These are phyloP conservation scores for Ophiostoma ulmi DNA, from an alignment of 2,329 filamentous ascomycete genomes.

Conservation along the genomic window DNA sequence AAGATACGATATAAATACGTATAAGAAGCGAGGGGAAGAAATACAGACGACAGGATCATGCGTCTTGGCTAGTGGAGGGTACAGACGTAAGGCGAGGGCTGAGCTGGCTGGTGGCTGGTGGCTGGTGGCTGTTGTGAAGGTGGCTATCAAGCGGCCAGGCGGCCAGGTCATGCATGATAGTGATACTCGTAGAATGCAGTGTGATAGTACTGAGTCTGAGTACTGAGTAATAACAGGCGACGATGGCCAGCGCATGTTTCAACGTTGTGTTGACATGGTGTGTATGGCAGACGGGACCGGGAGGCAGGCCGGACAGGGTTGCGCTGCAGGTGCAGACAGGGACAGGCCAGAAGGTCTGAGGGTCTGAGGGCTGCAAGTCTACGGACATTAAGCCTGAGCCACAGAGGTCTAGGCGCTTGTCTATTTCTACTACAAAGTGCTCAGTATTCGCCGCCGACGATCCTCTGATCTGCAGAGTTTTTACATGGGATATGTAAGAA, in stretches of 20 bases:
- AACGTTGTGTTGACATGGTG: background rate
- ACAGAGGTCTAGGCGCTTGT: no score
- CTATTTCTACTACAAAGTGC: background rate
- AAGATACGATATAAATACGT: no score
- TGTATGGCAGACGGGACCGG: background rate
- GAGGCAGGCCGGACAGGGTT: constrained; percentile 1
- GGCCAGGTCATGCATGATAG: background rate
- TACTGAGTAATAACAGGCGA: background rate
- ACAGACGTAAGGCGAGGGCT: background rate
- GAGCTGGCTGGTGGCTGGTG: background rate
- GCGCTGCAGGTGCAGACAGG: background rate
- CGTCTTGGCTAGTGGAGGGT: background rate
- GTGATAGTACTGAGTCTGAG: background rate
- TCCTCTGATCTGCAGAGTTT: constrained; percentile 12
- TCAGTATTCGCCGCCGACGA: background rate
- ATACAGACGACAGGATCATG: background rate
- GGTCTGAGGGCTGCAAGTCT: no score
- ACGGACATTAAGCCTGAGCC: no score
- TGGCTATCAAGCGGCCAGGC: background rate
- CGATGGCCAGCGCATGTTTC: background rate
- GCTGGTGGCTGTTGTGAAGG: background rate
- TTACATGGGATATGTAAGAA: background rate
- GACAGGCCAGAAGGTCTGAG: no score
- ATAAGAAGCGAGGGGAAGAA: no score
- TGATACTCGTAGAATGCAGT: background rate